Percentiles rank a stretch among this genome's conserved stretches.
phyloP scores from a whole-genome alignment of 163 green algal genomes.

The Chlamydomonas reinhardtii region DNA sequence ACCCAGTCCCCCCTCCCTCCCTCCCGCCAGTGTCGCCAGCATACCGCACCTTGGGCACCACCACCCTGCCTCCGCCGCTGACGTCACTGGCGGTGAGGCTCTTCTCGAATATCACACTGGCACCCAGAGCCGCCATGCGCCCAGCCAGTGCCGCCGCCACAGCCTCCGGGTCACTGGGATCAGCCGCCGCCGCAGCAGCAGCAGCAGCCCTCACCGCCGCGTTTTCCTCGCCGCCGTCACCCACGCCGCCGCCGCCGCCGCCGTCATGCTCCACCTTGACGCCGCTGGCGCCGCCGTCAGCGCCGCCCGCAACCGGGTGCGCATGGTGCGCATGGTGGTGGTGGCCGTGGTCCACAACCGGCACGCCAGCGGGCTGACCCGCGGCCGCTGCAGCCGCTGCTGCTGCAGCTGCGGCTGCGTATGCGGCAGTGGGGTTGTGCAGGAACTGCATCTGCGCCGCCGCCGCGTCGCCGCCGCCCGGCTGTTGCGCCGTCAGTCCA shows the following conservation, averaged over 20 bases:
- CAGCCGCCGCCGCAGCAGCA: neutral
- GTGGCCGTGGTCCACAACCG: no score
- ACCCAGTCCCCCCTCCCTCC: no score
- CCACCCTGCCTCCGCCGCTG: slow-evolving; percentile 78
- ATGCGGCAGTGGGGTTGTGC: neutral
- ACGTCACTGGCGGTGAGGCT: slow-evolving; percentile 84
- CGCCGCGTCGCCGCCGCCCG: no score
- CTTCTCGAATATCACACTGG: slow-evolving; percentile 83
- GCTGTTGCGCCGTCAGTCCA: neutral
- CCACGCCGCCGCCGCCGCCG: no score
- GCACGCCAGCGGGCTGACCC: neutral
- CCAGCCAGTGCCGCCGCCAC: slow-evolving; percentile 8
- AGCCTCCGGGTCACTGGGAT: slow-evolving; percentile 4
- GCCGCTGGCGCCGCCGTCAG: neutral
- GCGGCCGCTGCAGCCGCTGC: no score
- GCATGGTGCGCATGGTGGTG: no score
- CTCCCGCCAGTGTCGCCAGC: no score
- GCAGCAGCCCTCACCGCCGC: neutral
- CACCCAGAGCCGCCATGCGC: slow-evolving; percentile 15
- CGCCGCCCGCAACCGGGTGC: no score
- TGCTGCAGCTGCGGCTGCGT: no score
- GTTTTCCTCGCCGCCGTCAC: no score
- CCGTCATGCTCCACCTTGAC: neutral
- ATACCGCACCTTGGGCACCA: slow-evolving; percentile 86
- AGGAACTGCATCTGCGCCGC: neutral